phyloP scores from a whole-genome alignment of 2,329 filamentous ascomycete genomes.

The Cordyceps militaris region DNA sequence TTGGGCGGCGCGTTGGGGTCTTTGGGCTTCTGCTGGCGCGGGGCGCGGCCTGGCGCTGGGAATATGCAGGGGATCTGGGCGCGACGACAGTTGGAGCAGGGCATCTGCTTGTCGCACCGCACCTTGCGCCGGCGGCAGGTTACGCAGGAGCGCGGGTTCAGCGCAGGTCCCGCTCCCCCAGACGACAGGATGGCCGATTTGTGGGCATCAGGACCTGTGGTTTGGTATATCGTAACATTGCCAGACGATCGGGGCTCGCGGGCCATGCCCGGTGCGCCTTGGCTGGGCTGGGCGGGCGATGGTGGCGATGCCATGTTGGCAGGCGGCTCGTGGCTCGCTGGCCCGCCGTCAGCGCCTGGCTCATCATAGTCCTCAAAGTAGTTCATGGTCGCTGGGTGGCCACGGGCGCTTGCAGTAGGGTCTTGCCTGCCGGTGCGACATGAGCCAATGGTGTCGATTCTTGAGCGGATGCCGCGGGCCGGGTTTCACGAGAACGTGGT shows the following conservation, averaged over 20 bases:
- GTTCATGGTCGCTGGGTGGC: slow-evolving; percentile 8
- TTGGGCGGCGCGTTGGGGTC: slow-evolving; percentile 56
- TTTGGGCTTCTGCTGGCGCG: slow-evolving; percentile 58
- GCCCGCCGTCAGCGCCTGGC: not conserved
- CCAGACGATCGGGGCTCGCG: slow-evolving; percentile 20
- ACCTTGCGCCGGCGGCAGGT: slow-evolving; percentile 56
- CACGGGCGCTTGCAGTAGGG: slow-evolving; percentile 6
- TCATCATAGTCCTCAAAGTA: slow-evolving; percentile 11
- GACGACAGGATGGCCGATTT: slow-evolving; percentile 28
- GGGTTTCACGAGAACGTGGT: not conserved
- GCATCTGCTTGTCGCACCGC: slow-evolving; percentile 71
- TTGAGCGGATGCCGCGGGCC: not conserved
- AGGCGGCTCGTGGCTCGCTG: slow-evolving; percentile 4
- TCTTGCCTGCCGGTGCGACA: not conserved
- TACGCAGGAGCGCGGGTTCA: slow-evolving; percentile 44
- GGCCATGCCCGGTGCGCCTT: slow-evolving; percentile 5
- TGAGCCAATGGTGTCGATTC: not conserved
- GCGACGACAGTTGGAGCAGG: slow-evolving; percentile 67
- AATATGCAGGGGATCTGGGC: slow-evolving; percentile 67
- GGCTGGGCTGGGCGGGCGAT: not conserved
- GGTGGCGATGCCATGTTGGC: not conserved
- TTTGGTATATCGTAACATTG: slow-evolving; percentile 33
- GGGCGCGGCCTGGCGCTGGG: slow-evolving; percentile 65
- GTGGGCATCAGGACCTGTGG: slow-evolving; percentile 33
- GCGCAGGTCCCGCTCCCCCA: slow-evolving; percentile 26